phyloP scores from a whole-genome alignment of 352 stramenopile species.

The Peronosclerospora sorghi region DNA sequence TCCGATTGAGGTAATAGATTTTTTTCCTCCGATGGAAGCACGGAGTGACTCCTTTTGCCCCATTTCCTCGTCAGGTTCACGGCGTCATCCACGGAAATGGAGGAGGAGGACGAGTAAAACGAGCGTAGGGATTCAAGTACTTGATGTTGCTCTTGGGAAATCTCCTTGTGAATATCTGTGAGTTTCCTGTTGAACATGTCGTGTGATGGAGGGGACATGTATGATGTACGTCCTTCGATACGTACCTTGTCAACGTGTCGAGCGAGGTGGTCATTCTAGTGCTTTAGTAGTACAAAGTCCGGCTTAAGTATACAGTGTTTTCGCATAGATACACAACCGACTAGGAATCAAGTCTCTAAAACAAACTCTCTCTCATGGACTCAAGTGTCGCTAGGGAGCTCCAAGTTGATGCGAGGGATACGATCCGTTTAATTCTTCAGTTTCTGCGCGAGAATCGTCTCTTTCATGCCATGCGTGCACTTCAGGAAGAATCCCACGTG shows the following conservation, averaged over 20 bases:
- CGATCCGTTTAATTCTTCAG: conserved; percentile 86
- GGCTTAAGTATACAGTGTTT: too few relatives aligned
- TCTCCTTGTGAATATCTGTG: conserved; percentile 55
- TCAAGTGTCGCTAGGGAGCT: conserved; percentile 15
- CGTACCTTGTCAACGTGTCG: conserved; percentile 11
- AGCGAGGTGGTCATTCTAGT: too few relatives aligned
- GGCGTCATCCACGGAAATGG: conserved; percentile 50
- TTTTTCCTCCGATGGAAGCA: conserved; percentile 3
- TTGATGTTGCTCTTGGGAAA: conserved; percentile 36
- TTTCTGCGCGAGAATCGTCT: conserved; percentile 88
- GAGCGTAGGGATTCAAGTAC: conserved; percentile 47
- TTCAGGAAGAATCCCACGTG: conserved; percentile 85
- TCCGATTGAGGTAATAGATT: conserved; percentile 19
- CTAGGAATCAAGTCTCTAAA: too few relatives aligned
- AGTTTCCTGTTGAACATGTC: conserved; percentile 48
- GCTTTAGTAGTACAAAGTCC: too few relatives aligned
- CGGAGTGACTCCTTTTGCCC: conserved; percentile 11
- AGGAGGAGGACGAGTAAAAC: conserved; percentile 50
- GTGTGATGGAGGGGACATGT: too few relatives aligned
- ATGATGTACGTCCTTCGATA: too few relatives aligned
- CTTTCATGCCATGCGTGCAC: conserved; percentile 59
- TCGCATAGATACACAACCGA: too few relatives aligned
- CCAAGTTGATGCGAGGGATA: conserved; percentile 63
- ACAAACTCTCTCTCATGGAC: too few relatives aligned
- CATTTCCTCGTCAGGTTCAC: conserved; percentile 47